A percentile compares a stretch with the other conserved stretches of the same genome.
phyloP scores from a whole-genome alignment of 1,284 basidiomycete genomes.

The Cryptococcus floricola region DNA sequence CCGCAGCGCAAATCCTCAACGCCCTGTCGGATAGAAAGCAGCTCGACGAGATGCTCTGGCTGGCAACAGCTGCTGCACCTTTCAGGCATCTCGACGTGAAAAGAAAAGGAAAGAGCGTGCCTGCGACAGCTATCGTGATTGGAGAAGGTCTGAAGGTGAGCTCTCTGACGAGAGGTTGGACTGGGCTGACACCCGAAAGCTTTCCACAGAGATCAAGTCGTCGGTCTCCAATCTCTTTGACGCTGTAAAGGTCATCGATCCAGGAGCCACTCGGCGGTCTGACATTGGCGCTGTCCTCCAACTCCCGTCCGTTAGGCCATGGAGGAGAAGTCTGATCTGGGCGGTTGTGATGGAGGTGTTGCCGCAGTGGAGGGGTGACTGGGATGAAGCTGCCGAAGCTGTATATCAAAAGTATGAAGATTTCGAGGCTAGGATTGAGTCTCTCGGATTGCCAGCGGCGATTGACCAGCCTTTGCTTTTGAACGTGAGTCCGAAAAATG shows the following conservation, averaged over 20 bases:
- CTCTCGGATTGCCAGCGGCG: constrained; percentile 59
- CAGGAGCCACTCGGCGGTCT: constrained; percentile 51
- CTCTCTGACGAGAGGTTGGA: not conserved
- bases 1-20: constrained; percentile 61
- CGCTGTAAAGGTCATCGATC: constrained; percentile 55
- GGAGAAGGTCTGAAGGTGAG: constrained; percentile 70
- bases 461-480: constrained; percentile 70
- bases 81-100: constrained; percentile 59
- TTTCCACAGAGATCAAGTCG: constrained; percentile 73
- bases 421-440: constrained; percentile 60
- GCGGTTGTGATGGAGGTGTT: constrained; percentile 69
- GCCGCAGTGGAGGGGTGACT: constrained; percentile 54
- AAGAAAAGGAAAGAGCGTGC: constrained; percentile 62
- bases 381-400: constrained; percentile 53
- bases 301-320: constrained; percentile 44
- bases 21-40: constrained; percentile 50
- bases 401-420: constrained; percentile 63
- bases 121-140: constrained; percentile 66
- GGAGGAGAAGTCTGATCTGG: constrained; percentile 70
- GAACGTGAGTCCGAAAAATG: constrained; percentile 59
- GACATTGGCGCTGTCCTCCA: constrained; percentile 34
- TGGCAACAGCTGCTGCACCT: constrained; percentile 66
- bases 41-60: constrained; percentile 60
- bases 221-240: constrained; percentile 68
- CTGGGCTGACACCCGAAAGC: constrained; percentile 32